Base-by-base conservation (phyloP, 2,329 filamentous ascomycete genomes). In the Trichoderma endophyticum region DNA sequence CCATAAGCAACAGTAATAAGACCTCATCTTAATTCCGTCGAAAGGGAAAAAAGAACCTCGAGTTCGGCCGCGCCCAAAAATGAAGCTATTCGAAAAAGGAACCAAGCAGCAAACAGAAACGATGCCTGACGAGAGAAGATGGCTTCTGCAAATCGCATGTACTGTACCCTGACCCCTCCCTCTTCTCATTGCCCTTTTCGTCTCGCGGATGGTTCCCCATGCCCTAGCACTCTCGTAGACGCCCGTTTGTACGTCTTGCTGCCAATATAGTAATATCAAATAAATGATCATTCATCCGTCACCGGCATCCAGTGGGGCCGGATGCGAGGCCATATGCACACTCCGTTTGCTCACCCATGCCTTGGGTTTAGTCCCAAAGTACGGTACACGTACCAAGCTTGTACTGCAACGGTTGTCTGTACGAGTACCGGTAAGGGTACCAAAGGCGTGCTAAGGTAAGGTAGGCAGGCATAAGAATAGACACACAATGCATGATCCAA, bases 261-360 rank as follows among this genome's bases (percentile, higher is more conserved):
- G 57, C 57, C 57, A 62, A 70, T 70, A 54, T 54, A 54, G 48
- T 70, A 62, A 48, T 21, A 59, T 60, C 32, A 60, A 43, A 60
- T 68, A 68, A 54, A 60, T 70, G 57, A 70, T 43, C 57, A 70
- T 62, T 70, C 66, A 62, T 62, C 66, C 66, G 57, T 61, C 66
- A 62, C 66, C 56, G 39, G 57, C 66, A 62, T 28, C 57, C 5
- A n/a, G 66, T 70, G 57, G 66, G 57, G 57, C 43, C 15, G 39
- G 39, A 21, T 62, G 57, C 57, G 57, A 54, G 66, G 48, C 21
- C 57, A 70, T 61, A 70, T 61, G 54, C 65, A 68, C 56, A 36
- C 66, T 51, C 66, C 39, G 57, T 62, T 51, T 39, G 28, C 28
- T 48, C 28, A 54, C 43, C 39, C 57, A 62, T 70, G 66, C 36